Conservation (phyloP, 352 stramenopile species). For the Aphanomyces stellatus region DNA sequence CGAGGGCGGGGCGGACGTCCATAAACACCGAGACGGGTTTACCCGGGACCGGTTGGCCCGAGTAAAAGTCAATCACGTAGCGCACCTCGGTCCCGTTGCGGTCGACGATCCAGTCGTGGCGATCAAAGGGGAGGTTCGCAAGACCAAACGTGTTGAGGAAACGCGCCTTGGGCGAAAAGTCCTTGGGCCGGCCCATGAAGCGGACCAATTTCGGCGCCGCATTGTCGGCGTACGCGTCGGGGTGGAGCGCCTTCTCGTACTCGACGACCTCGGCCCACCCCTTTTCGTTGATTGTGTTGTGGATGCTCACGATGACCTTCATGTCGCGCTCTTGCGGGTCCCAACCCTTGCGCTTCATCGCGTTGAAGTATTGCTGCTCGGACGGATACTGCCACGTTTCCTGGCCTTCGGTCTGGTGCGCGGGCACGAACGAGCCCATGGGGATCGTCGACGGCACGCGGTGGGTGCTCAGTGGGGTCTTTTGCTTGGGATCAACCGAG, state of each 20-base stretch:
- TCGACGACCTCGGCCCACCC: constrained; percentile 90
- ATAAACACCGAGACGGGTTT: constrained; percentile 89
- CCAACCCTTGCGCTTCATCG: constrained; percentile 96
- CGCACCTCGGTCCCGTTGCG: constrained; percentile 86
- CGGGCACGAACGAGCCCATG: constrained; percentile 80
- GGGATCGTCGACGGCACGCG: constrained; percentile 92
- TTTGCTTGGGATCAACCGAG: neutral
- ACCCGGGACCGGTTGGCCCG: constrained; percentile 78
- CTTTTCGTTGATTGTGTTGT: constrained; percentile 97
- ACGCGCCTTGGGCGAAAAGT: constrained; percentile 92
- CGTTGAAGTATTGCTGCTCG: constrained; percentile 97
- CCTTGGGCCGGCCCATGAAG: constrained; percentile 93
- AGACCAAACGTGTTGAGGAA: constrained; percentile 62
- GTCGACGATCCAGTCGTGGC: constrained; percentile 98
- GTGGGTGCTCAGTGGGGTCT: constrained; percentile 52
- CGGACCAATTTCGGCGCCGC: constrained; percentile 79
- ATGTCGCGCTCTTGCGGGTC: constrained; percentile 87
- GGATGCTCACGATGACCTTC: constrained; percentile 93
- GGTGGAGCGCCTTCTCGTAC: constrained; percentile 75
- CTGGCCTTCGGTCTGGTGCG: constrained; percentile 42
- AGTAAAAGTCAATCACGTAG: constrained; percentile 99
- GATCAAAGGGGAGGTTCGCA: constrained; percentile 94
- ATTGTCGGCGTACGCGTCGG: constrained; percentile 1
- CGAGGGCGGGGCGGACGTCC: constrained; percentile 94
- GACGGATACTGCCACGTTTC: constrained; percentile 94